Conservation (phyloP, 2,329 filamentous ascomycete species). For the Pestalotiopsis sp. region DNA sequence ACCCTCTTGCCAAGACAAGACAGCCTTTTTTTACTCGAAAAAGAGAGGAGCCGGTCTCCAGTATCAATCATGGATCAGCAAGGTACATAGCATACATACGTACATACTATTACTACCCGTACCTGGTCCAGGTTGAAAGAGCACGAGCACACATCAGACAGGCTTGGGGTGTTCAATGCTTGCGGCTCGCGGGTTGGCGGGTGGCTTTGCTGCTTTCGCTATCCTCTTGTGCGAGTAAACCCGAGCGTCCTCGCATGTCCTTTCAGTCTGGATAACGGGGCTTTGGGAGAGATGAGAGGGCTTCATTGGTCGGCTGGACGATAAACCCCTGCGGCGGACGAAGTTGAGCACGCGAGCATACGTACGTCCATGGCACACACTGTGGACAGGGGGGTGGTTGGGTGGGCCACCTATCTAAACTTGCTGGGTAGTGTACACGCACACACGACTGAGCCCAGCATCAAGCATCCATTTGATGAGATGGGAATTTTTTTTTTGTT, state of each 20-base stretch:
- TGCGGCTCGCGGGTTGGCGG: background rate
- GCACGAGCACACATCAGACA: background rate
- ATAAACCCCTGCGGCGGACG: background rate
- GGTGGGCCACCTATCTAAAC: background rate
- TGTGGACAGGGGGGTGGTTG: background rate
- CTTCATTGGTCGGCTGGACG: background rate
- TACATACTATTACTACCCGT: too few relatives aligned
- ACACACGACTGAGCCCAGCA: background rate
- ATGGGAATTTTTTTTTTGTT: background rate
- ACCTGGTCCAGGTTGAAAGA: background rate
- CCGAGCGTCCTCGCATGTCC: background rate
- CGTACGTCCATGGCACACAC: conserved; percentile 12
- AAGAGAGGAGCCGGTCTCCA: conserved; percentile 1
- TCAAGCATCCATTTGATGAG: background rate
- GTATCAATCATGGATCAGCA: conserved; percentile 2
- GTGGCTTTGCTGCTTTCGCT: background rate
- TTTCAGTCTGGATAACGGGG: conserved; percentile 5
- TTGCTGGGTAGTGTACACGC: background rate
- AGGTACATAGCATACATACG: background rate
- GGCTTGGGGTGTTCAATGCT: background rate
- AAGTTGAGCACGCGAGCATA: conserved; percentile 14
- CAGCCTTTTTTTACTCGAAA: background rate
- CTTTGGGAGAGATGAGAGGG: background rate
- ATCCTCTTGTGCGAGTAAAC: background rate
- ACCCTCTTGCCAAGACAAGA: background rate